phyloP scores from a whole-genome alignment of 441 rosid species.

The Metrosideros polymorpha region DNA sequence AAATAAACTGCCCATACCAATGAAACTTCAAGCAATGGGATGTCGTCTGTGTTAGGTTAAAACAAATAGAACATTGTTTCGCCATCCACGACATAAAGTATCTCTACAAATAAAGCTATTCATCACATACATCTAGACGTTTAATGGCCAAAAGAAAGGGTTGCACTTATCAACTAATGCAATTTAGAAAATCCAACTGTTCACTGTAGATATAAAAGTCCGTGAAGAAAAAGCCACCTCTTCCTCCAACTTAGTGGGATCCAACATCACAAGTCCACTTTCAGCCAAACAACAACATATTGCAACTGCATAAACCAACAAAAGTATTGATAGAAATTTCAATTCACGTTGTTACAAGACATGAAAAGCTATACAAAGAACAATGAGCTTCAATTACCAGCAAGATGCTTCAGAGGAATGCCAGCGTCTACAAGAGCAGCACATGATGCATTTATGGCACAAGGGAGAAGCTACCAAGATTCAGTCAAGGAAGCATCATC shows the following conservation, averaged over 20 bases:
- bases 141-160: neutral
- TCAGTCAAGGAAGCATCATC: conserved; percentile 31
- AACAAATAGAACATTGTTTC: neutral
- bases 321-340: neutral
- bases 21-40: neutral
- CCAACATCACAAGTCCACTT: conserved; percentile 50
- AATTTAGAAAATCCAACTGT: neutral
- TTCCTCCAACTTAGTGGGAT: conserved; percentile 83
- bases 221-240: conserved; percentile 32
- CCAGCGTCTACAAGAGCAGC: conserved; percentile 98
- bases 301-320: conserved; percentile 53
- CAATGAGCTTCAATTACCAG: conserved; percentile 33
- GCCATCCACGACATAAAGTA: neutral
- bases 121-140: neutral
- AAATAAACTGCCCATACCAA: neutral
- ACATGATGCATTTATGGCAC: conserved; percentile 94
- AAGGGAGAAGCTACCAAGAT: conserved; percentile 57
- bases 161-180: neutral
- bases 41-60: neutral
- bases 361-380: neutral
- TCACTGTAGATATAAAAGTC: neutral
- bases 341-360: neutral
- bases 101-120: neutral
- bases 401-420: conserved; percentile 90
- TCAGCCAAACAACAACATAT: conserved; percentile 74